Percentiles rank a stretch among this genome's conserved stretches.
Evolutionary conservation across 768 basidiomycete genomes (phyloP).

Genomic region (Xerocomus brunneocitrinus): DNA sequence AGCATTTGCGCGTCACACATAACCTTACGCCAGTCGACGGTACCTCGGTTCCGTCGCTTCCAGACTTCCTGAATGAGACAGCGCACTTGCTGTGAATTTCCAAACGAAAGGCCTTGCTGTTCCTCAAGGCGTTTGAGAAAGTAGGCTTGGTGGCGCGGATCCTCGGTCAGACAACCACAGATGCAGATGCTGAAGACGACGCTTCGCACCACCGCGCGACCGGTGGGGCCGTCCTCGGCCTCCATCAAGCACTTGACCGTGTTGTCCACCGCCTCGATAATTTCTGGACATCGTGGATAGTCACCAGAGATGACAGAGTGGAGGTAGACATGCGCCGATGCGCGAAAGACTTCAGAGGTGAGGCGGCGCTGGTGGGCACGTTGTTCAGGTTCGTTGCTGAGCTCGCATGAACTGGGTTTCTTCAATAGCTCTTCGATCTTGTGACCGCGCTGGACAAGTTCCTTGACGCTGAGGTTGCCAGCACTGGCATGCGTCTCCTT

Average conservation of each 20-base stretch:
- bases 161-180: conserved; percentile 63
- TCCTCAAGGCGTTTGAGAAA: conserved; percentile 46
- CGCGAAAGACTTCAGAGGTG: conserved; percentile 64
- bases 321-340: conserved; percentile 70
- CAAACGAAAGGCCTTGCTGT: conserved; percentile 51
- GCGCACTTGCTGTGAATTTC: conserved; percentile 58
- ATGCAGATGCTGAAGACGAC: conserved; percentile 78
- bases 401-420: conserved; percentile 9
- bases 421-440: conserved; percentile 44
- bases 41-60: conserved; percentile 36
- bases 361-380: conserved; percentile 37
- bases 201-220: conserved; percentile 62
- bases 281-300: conserved; percentile 60
- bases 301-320: conserved; percentile 75
- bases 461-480: conserved; percentile 54
- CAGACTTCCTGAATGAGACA: conserved; percentile 57
- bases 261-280: conserved; percentile 48
- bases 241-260: conserved; percentile 45
- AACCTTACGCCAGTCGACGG: conserved; percentile 60
- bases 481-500: conserved; percentile 40
- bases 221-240: conserved; percentile 35
- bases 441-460: conserved; percentile 51
- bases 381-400: background rate
- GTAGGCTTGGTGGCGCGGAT: conserved; percentile 36
- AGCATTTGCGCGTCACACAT: conserved; percentile 50